Conservation (phyloP, 2,329 filamentous ascomycete species). For the Xylariales sp. region DNA sequence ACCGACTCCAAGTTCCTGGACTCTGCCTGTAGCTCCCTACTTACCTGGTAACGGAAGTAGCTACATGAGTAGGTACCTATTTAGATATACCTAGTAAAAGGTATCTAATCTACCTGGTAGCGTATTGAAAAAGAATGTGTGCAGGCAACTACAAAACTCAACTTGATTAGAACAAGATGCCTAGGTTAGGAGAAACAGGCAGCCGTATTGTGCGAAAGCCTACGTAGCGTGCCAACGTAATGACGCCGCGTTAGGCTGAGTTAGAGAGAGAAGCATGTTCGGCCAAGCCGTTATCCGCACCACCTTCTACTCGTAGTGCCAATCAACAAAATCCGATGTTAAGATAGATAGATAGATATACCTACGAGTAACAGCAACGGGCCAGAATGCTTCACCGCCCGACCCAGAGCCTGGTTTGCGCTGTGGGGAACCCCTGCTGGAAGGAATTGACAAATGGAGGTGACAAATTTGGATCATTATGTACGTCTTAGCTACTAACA, state of each 20-base stretch:
- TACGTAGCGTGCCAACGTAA: slow-evolving; percentile 17
- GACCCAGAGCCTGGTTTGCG: slow-evolving; percentile 4
- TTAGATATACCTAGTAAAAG: too few relatives aligned
- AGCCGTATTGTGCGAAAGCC: slow-evolving; percentile 11
- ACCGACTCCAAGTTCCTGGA: too few relatives aligned
- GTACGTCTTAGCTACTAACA: too few relatives aligned
- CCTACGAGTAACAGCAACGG: too few relatives aligned
- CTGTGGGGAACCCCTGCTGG: slow-evolving; percentile 34
- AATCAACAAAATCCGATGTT: neutral
- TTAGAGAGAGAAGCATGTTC: slow-evolving; percentile 11
- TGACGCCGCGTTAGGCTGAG: slow-evolving; percentile 3
- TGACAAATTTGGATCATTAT: slow-evolving; percentile 5
- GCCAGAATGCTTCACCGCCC: neutral
- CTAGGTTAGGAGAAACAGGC: slow-evolving; percentile 5
- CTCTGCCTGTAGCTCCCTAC: too few relatives aligned
- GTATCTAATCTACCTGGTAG: too few relatives aligned
- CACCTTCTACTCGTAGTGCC: neutral
- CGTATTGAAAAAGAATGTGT: too few relatives aligned
- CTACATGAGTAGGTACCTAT: too few relatives aligned
- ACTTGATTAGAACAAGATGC: too few relatives aligned
- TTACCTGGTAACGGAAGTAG: too few relatives aligned
- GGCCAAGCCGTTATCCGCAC: neutral
- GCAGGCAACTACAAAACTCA: too few relatives aligned
- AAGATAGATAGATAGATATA: neutral
- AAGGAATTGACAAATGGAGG: neutral